phyloP scores from a whole-genome alignment of 768 basidiomycete species.

The Amyloporia xantha region DNA sequence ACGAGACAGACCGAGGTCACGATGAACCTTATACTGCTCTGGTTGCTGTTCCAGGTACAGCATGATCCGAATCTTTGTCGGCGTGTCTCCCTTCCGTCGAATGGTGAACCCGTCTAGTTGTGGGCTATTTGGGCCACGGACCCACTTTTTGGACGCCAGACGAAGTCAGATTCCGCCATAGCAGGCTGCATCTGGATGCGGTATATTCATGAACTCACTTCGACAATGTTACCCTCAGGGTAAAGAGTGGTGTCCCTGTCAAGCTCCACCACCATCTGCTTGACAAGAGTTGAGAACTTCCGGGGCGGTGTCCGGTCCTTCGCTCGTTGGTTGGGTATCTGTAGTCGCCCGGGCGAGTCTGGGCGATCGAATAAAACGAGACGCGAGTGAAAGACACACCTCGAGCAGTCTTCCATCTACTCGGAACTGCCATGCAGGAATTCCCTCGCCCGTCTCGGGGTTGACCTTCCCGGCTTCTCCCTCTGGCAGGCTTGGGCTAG shows the following conservation, averaged over 20 bases:
- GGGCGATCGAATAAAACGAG: no score
- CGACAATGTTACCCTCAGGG: conserved; percentile 82
- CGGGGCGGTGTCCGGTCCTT: conserved; percentile 57
- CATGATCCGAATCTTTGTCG: conserved; percentile 75
- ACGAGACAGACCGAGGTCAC: conserved; percentile 57
- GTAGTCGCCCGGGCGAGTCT: no score
- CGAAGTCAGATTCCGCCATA: no score
- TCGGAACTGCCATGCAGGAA: conserved; percentile 84
- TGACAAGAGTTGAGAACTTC: conserved; percentile 84
- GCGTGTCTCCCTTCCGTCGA: conserved; percentile 70
- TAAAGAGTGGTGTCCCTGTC: conserved; percentile 79
- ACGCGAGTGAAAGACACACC: no score
- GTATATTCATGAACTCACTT: no score
- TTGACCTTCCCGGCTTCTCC: conserved; percentile 39
- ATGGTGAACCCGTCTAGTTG: conserved; percentile 84
- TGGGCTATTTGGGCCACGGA: conserved; percentile 48
- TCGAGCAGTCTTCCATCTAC: conserved; percentile 85
- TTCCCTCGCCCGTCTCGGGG: conserved; percentile 81
- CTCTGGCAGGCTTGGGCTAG: conserved; percentile 11
- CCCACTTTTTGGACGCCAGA: conserved; percentile 42
- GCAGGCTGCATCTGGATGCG: no score
- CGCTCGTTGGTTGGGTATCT: conserved; percentile 57
- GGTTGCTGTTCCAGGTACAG: conserved; percentile 83
- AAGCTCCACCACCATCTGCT: conserved; percentile 78
- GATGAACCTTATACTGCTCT: conserved; percentile 74